These are phyloP conservation scores for Mycena vitilis DNA, from an alignment of 768 basidiomycete species.

Conservation along the genomic window DNA sequence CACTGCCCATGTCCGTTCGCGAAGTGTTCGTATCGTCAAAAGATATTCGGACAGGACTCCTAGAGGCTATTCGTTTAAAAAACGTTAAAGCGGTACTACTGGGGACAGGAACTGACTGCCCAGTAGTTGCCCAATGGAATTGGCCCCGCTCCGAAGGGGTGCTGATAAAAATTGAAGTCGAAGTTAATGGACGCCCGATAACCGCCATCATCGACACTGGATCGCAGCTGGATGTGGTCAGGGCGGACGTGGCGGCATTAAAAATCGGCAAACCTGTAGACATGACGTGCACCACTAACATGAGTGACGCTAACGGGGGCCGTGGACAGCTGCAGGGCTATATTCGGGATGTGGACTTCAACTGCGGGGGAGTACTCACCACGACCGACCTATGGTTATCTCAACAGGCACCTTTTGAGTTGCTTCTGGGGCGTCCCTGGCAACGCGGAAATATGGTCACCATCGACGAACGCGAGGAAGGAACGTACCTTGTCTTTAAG, in stretches of 20 bases:
- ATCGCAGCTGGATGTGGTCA: neutral
- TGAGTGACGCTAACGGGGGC: neutral
- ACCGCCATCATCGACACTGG: neutral
- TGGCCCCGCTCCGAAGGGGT: neutral
- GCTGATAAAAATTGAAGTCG: neutral
- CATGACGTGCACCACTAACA: no score
- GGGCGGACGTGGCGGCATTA: neutral
- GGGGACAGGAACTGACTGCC: neutral
- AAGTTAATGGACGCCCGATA: neutral
- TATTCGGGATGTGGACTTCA: neutral
- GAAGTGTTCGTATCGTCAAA: neutral
- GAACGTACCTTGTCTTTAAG: neutral
- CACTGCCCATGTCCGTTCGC: neutral
- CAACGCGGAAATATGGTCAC: neutral
- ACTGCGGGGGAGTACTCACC: neutral
- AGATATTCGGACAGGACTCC: neutral
- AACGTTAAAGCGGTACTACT: neutral
- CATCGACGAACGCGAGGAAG: neutral
- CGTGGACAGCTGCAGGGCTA: neutral
- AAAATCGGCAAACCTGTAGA: neutral
- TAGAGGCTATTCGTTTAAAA: neutral
- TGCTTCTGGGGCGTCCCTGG: neutral
- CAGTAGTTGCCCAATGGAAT: neutral
- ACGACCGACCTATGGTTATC: neutral
- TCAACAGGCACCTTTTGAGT: neutral